phyloP scores from a whole-genome alignment of 768 basidiomycete species.

The Kwoniella dendrophila region DNA sequence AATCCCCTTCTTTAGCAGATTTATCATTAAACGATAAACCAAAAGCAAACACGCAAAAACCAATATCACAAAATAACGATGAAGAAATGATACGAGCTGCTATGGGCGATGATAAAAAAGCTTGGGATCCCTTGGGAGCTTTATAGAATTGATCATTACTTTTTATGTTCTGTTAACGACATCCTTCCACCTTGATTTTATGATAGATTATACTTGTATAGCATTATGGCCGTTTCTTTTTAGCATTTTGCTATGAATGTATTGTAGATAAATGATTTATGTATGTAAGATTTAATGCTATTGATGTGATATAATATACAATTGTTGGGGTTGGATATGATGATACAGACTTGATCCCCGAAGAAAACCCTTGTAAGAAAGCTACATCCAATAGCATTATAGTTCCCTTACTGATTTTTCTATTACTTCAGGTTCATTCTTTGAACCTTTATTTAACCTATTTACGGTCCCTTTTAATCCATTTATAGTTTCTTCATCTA shows the following conservation, averaged over 20 bases:
- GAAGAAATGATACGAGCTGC: constrained; percentile 36
- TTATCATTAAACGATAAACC: background rate
- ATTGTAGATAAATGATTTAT: too few species aligned
- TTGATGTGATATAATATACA: background rate
- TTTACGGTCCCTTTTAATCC: constrained; percentile 7
- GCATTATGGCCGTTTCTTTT: too few species aligned
- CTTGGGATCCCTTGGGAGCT: constrained; percentile 53
- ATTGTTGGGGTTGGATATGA: too few species aligned
- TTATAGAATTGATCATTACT: constrained; percentile 25
- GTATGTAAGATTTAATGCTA: too few species aligned
- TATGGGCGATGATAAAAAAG: constrained; percentile 46
- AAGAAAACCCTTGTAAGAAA: background rate
- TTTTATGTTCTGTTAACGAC: too few species aligned
- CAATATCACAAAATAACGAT: background rate
- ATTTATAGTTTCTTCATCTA: constrained; percentile 6
- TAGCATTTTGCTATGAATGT: too few species aligned
- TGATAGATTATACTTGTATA: too few species aligned
- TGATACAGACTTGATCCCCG: too few species aligned
- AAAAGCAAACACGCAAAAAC: background rate
- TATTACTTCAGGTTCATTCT: constrained; percentile 1
- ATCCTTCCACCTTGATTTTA: too few species aligned
- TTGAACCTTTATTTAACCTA: constrained; percentile 20
- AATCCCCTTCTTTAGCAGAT: background rate
- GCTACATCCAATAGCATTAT: background rate
- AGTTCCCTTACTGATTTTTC: constrained; percentile 21